phyloP scores from a whole-genome alignment of 2,329 filamentous ascomycete species.

The Aspergillus fructus region DNA sequence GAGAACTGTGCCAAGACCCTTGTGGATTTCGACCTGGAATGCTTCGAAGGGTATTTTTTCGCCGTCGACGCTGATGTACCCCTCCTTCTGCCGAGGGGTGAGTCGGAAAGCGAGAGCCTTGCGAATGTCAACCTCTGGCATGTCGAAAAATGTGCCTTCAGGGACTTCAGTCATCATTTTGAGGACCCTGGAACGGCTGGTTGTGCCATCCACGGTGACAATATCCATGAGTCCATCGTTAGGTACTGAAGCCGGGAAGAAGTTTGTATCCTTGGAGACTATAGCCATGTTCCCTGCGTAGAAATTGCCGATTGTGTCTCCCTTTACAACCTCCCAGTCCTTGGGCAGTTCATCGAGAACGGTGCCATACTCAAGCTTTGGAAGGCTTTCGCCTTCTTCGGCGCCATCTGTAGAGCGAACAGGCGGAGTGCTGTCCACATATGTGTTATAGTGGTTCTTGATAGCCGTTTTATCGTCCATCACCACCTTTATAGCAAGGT shows the following conservation, averaged over 20 bases:
- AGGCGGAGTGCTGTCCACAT: slow-evolving; percentile 36
- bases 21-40: slow-evolving; percentile 88
- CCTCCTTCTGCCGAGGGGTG: slow-evolving; percentile 68
- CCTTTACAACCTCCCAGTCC: slow-evolving; percentile 72
- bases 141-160: slow-evolving; percentile 74
- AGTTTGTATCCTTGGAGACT: slow-evolving; percentile 82
- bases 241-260: slow-evolving; percentile 76
- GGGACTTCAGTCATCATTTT: slow-evolving; percentile 71
- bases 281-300: slow-evolving; percentile 94
- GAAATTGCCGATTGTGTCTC: slow-evolving; percentile 83
- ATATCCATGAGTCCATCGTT: slow-evolving; percentile 86
- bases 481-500: slow-evolving; percentile 81
- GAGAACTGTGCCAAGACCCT: slow-evolving; percentile 77
- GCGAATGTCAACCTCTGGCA: slow-evolving; percentile 72
- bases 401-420: slow-evolving; percentile 28
- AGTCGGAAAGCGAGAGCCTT: slow-evolving; percentile 89
- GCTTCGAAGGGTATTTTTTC: slow-evolving; percentile 83
- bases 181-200: slow-evolving; percentile 65
- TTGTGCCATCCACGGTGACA: slow-evolving; percentile 73
- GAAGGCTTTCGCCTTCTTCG: slow-evolving; percentile 59
- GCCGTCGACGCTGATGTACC: slow-evolving; percentile 92
- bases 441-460: slow-evolving; percentile 67
- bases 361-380: slow-evolving; percentile 74
- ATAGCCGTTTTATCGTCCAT: slow-evolving; percentile 73
- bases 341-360: slow-evolving; percentile 72